Base-by-base conservation (phyloP, 2,329 filamentous ascomycete species). In the Ophiostoma piceae region DNA sequence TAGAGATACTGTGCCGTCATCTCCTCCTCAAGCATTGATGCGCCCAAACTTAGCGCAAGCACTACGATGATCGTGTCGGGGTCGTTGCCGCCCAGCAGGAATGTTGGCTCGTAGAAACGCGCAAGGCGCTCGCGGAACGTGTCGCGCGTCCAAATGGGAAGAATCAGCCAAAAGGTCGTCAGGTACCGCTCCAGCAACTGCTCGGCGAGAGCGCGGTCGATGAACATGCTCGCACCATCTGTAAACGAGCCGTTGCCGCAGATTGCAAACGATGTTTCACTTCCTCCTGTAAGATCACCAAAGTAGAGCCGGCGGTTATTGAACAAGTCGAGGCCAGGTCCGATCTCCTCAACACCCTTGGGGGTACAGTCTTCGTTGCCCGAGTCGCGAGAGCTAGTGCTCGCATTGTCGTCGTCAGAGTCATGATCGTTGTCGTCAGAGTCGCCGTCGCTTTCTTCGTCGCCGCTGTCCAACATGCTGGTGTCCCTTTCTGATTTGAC, bases 281-380 rank as follows among this genome's bases (percentile, higher is more conserved):
- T 35, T n/a, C 68, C 69, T 62, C 68, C 67, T 22, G 68, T 67
- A 9, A 73, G 66, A 43, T 73, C 73, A 66, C 73, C 73, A 72
- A 73, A 73, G 70, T 73, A 73, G 32, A 73, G 70, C 3, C 73
- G 68, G 7, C 73, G 71, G 43, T 67, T 72, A 67, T 72, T 73
- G 57, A 73, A 73, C 9, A 73, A 62, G 67, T 73, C 73, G n/a
- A 73, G 71, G 5, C 72, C 71, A 14, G 73, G 73, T 0, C 73
- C 73, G 9, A 73, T 68, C 66, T 73, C 73, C 29, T 73, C 71
- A 39, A 73, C 70, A 19, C 70, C 71, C 22, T 66, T 67, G 6
- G 70, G 62, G 2, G 62, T 65, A 35, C 62, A 65, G 8, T 65
- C 62, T 12, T 64, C 5, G 32, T 68, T 3, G 60, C 60, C 54